Conservation (phyloP, 2,329 filamentous ascomycete species). For the Balansia obtecta region DNA sequence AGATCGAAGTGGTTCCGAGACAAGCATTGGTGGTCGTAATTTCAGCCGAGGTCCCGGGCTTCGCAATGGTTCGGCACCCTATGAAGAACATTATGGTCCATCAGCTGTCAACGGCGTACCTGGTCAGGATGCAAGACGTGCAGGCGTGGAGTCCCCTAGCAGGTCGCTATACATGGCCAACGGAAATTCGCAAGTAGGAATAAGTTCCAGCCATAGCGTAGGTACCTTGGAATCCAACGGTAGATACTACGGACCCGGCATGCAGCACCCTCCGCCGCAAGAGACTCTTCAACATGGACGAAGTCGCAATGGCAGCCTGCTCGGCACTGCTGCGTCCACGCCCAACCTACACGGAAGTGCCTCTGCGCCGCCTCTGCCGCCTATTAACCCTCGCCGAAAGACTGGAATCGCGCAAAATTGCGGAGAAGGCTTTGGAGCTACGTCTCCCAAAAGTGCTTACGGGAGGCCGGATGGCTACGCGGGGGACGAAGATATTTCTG, state of each 20-base stretch:
- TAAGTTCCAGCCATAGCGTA: conserved; percentile 5
- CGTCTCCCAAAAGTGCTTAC: background rate
- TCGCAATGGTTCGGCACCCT: conserved; percentile 24
- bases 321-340: conserved; percentile 20
- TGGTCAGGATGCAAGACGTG: background rate
- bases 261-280: background rate
- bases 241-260: conserved; percentile 13
- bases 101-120: background rate
- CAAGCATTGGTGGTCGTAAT: conserved; percentile 32
- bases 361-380: conserved; percentile 38
- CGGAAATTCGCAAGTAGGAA: background rate
- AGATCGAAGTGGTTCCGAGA: conserved; percentile 43
- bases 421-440: conserved; percentile 17
- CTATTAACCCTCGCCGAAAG: conserved; percentile 45
- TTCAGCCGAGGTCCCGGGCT: conserved; percentile 27
- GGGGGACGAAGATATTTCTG: background rate
- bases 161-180: conserved; percentile 1
- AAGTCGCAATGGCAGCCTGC: conserved; percentile 23
- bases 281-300: conserved; percentile 15
- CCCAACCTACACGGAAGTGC: conserved; percentile 24
- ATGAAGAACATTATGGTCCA: conserved; percentile 22
- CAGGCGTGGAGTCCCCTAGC: background rate
- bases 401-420: conserved; percentile 24
- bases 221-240: conserved; percentile 5
- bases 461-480: conserved; percentile 1